Base-by-base conservation (phyloP, 495 filamentous ascomycete genomes). In the Melanomma pulvis-pyrius region DNA sequence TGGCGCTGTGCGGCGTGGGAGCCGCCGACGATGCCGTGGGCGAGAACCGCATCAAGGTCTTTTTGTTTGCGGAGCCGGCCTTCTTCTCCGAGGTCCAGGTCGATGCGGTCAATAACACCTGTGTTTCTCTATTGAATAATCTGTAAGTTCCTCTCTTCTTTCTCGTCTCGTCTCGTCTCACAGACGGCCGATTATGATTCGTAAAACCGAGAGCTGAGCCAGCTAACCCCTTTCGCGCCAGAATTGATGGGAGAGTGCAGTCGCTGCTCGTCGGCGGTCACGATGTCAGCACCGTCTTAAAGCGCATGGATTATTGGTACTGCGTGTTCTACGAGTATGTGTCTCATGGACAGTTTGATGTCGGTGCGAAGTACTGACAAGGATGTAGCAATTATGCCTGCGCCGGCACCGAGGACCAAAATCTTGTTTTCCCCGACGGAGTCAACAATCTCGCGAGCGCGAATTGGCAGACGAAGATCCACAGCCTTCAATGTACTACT, bases 301-400 rank as follows among this genome's bases (percentile, higher is more conserved):
- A 24, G 6, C 17, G 65, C n/a, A 41, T 11, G 8, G 65, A 67
- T 26, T 12, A 61, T 26, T 67, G 65, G 65, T 55, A 46, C 21
- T 67, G 65, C 48, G 26, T 39, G 1, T 67, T 67, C 22, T 67
- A 50, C 28, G 44, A 67, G 58, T 67, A 61, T 17, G 63, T 61
- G n/a, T n/a, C 13, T n/a, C 1, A 3, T 8, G 17, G 21, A 5
- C 11, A 1, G 26, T 8, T 25, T 11, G 1, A 19, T 7, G 8
- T 5, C 17, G 53, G 5, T 41, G 53, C 6, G 29, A n/a, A n/a
- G 28, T 39, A 21, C 54, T 65, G 46, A 65, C 28, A 1, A 44
- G 2, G 17, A 12, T 1, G 17, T 24, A 61, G 58, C 29, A 62
- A 67, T 41, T 67, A 62, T 25, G 12, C 12, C 22, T 61, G 58